These are phyloP conservation scores for Saturnispora hagleri DNA, from an alignment of 805 yeast genomes.

Conservation along the genomic window DNA sequence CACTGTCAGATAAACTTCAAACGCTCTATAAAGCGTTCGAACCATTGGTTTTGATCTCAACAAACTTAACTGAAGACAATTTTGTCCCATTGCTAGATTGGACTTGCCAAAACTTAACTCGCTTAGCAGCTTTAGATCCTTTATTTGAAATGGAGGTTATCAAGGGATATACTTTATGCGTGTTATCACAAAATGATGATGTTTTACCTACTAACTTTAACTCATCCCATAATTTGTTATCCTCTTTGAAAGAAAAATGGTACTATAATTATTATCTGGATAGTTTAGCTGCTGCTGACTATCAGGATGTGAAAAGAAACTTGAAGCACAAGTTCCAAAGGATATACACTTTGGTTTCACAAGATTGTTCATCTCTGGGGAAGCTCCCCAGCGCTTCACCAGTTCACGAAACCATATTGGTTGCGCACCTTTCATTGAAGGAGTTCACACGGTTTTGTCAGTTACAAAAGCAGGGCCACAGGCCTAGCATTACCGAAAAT, in stretches of 20 bases:
- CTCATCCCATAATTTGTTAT: background rate
- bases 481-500: constrained; percentile 29
- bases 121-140: background rate
- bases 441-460: constrained; percentile 42
- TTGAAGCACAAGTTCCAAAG: background rate
- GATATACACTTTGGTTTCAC: background rate
- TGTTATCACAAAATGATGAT: background rate
- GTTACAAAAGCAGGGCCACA: constrained; percentile 35
- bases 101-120: background rate
- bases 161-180: background rate
- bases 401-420: background rate
- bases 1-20: background rate
- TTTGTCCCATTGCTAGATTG: background rate
- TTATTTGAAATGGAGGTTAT: constrained; percentile 1
- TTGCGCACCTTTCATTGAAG: constrained; percentile 31
- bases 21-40: background rate
- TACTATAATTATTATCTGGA: background rate
- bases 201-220: background rate
- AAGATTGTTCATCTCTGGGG: constrained; percentile 12
- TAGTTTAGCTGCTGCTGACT: background rate
- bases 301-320: background rate
- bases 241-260: background rate
- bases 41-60: background rate
- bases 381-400: constrained; percentile 12
- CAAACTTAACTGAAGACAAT: background rate